Evolutionary conservation across 2,329 filamentous ascomycete genomes (phyloP).

Genomic region (Colletotrichum filicis): DNA sequence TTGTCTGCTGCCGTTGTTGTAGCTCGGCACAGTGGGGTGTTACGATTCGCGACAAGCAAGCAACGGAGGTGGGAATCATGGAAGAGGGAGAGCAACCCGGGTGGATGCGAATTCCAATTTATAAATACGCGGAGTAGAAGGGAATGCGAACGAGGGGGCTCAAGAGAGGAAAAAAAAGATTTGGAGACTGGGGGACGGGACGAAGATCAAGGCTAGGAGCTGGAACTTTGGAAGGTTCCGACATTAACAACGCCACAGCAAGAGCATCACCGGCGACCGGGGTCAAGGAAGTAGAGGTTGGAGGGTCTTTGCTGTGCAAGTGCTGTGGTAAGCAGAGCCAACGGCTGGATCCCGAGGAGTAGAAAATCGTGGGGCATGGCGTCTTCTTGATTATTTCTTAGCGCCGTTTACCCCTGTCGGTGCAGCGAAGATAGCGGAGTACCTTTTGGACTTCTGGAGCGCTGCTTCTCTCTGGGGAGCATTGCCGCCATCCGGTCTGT

Average conservation of each 20-base stretch:
- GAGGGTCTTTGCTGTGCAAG: background rate
- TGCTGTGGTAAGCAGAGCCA: slow-evolving; percentile 5
- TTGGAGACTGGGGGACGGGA: slow-evolving; percentile 14
- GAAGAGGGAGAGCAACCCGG: background rate
- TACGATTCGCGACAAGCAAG: slow-evolving; percentile 16
- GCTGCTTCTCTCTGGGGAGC: slow-evolving; percentile 3
- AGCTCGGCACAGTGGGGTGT: slow-evolving; percentile 19
- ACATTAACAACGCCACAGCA: slow-evolving; percentile 6
- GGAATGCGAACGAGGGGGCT: slow-evolving; percentile 12
- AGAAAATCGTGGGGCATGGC: slow-evolving; percentile 37
- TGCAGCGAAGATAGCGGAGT: slow-evolving; percentile 17
- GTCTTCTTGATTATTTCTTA: slow-evolving; percentile 38
- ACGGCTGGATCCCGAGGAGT: slow-evolving; percentile 9
- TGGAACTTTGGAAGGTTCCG: slow-evolving; percentile 8
- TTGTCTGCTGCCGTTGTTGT: slow-evolving; percentile 37
- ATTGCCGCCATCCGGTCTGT: slow-evolving; percentile 36
- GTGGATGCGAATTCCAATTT: slow-evolving; percentile 23
- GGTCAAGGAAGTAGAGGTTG: background rate
- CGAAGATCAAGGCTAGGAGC: background rate
- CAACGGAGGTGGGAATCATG: background rate
- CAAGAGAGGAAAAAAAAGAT: slow-evolving; percentile 12
- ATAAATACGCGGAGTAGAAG: slow-evolving; percentile 8
- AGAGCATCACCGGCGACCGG: slow-evolving; percentile 8
- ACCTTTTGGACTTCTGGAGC: slow-evolving; percentile 2
- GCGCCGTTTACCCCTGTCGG: slow-evolving; percentile 27